phyloP scores from a whole-genome alignment of 768 basidiomycete species.

The Kwoniella botswanensis region DNA sequence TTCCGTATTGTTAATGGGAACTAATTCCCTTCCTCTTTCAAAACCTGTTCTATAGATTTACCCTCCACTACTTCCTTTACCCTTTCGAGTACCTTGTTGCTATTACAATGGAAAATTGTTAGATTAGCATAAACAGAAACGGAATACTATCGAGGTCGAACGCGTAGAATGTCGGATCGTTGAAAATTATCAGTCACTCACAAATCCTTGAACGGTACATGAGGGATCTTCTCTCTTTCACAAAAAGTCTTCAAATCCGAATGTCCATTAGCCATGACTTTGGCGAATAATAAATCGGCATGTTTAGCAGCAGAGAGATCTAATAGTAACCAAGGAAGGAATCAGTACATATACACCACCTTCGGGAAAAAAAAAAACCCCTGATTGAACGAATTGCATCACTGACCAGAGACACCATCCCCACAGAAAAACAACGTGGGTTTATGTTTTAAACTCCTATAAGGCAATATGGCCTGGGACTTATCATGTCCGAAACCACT shows the following conservation, averaged over 20 bases:
- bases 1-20: too few relatives aligned
- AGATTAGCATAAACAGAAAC: slow-evolving; percentile 1
- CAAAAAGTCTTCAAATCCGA: slow-evolving; percentile 89
- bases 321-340: slow-evolving; percentile 49
- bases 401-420: slow-evolving; percentile 89
- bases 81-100: slow-evolving; percentile 60
- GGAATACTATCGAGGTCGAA: too few relatives aligned
- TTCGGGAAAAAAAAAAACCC: too few relatives aligned
- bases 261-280: slow-evolving; percentile 62
- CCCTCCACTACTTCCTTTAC: slow-evolving; percentile 74
- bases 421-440: slow-evolving; percentile 96
- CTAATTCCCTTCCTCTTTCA: slow-evolving; percentile 49
- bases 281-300: slow-evolving; percentile 94
- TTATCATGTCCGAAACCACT: slow-evolving; percentile 96
- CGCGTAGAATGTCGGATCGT: too few relatives aligned
- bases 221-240: slow-evolving; percentile 74
- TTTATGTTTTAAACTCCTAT: slow-evolving; percentile 68
- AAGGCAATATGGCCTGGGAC: slow-evolving; percentile 89
- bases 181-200: too few relatives aligned
- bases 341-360: neutral
- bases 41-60: slow-evolving; percentile 66
- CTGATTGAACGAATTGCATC: too few relatives aligned
- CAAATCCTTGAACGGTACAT: slow-evolving; percentile 75
- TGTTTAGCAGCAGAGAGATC: slow-evolving; percentile 91
- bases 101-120: slow-evolving; percentile 53